These are phyloP conservation scores for Arabidopsis lyrata DNA, from an alignment of 441 rosid species.

Conservation along the genomic window DNA sequence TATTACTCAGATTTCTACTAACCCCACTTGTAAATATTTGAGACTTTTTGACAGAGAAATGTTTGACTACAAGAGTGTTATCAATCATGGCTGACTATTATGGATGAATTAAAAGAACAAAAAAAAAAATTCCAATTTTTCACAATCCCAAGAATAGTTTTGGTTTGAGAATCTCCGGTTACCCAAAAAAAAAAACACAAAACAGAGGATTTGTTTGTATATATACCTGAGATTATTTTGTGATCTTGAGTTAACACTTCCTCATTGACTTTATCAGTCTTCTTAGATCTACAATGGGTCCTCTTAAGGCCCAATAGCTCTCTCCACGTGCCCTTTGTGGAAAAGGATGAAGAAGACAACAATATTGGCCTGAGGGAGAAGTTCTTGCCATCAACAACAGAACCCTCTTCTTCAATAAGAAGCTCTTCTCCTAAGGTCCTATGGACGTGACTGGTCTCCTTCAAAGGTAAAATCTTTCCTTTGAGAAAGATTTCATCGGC, in stretches of 20 bases:
- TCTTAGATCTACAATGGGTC: conserved; percentile 67
- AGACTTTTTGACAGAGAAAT: not conserved
- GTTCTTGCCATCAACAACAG: conserved; percentile 35
- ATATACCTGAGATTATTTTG: conserved; percentile 39
- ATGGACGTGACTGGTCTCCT: conserved; percentile 57
- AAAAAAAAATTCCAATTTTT: not conserved
- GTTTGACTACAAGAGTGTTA: no score
- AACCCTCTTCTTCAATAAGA: conserved; percentile 59
- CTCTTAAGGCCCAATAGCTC: conserved; percentile 74
- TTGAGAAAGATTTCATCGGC: conserved; percentile 90
- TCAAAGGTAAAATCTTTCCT: conserved; percentile 82
- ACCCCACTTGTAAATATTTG: not conserved
- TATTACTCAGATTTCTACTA: not conserved
- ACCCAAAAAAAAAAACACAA: not conserved
- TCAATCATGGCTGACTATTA: no score
- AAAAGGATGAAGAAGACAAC: conserved; percentile 53
- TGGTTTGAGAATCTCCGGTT: no score
- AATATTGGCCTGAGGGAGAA: conserved; percentile 56
- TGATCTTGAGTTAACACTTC: conserved; percentile 20
- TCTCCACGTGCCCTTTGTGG: conserved; percentile 65
- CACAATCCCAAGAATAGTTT: no score
- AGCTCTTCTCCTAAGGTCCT: conserved; percentile 91
- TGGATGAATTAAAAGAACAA: no score
- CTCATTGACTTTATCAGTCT: conserved; percentile 50
- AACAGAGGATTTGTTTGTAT: not conserved